A percentile compares a stretch with the other conserved stretches of the same genome.
These are phyloP conservation scores for Globisporangium viniferum DNA, from an alignment of 352 stramenopile genomes.

Conservation along the genomic window DNA sequence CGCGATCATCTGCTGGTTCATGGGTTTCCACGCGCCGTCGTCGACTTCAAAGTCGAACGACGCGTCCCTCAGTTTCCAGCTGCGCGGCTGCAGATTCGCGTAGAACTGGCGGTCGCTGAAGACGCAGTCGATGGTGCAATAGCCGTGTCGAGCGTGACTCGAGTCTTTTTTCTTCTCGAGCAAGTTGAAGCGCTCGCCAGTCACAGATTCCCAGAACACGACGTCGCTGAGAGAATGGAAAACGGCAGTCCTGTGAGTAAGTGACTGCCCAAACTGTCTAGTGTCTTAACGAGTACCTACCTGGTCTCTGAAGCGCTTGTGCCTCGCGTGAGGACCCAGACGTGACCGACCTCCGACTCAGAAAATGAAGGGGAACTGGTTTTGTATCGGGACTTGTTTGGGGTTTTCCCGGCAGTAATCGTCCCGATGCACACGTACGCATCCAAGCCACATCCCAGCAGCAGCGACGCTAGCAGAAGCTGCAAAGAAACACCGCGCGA, in stretches of 20 bases:
- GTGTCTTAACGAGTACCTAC: not conserved
- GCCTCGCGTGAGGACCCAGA: conserved; percentile 74
- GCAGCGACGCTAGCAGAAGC: conserved; percentile 80
- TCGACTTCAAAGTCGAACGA: conserved; percentile 60
- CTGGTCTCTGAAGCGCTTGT: conserved; percentile 15
- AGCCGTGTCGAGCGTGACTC: conserved; percentile 29
- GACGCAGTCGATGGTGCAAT: conserved; percentile 75
- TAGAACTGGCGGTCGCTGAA: conserved; percentile 78
- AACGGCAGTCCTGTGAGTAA: too few relatives aligned
- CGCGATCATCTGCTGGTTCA: conserved; percentile 47
- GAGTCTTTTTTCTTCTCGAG: conserved; percentile 20
- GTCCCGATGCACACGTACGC: conserved; percentile 87
- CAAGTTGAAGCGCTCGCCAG: conserved; percentile 46
- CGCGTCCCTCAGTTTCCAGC: conserved; percentile 36
- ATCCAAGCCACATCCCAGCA: conserved; percentile 87
- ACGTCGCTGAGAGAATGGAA: conserved; percentile 19
- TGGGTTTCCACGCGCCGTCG: conserved; percentile 52
- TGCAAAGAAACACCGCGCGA: conserved; percentile 17
- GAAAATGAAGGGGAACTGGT: not conserved
- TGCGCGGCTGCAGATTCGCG: conserved; percentile 67
- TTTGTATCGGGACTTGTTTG: conserved; percentile 11
- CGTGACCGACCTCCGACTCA: conserved; percentile 48
- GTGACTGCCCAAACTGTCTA: too few relatives aligned
- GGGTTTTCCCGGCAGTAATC: conserved; percentile 36
- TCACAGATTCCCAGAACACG: conserved; percentile 75